These are phyloP conservation scores for Colletotrichum costaricense DNA, from an alignment of 2,329 filamentous ascomycete species.

Conservation along the genomic window DNA sequence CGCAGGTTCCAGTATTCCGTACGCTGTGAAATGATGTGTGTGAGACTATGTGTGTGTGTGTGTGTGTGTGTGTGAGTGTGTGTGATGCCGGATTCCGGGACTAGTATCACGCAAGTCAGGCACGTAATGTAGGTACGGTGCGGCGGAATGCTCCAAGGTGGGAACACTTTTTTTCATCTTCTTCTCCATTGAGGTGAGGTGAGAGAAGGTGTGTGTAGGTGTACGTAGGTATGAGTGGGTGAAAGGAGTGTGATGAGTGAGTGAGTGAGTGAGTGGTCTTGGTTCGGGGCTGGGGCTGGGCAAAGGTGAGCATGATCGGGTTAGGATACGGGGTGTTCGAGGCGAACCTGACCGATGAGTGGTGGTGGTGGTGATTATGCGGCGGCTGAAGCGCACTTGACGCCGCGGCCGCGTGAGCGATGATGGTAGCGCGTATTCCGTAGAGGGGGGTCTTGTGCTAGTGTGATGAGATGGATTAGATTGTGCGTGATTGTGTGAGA, in stretches of 20 bases:
- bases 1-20: neutral
- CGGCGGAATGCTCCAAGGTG: neutral
- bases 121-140: slow-evolving; percentile 5
- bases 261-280: neutral
- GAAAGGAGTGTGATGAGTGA: neutral
- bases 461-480: neutral
- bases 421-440: neutral
- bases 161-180: neutral
- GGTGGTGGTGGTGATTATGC: neutral
- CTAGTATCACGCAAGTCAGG: slow-evolving; percentile 12
- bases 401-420: slow-evolving; percentile 1
- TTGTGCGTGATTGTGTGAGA: slow-evolving; percentile 1
- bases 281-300: neutral
- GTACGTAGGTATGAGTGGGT: neutral
- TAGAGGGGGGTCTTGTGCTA: neutral
- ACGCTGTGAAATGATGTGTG: neutral
- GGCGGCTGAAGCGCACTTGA: slow-evolving; percentile 11
- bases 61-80: neutral
- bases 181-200: neutral
- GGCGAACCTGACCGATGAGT: neutral
- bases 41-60: neutral
- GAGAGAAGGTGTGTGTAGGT: neutral
- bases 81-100: neutral
- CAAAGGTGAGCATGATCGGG: neutral
- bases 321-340: neutral